A percentile compares a stretch with the other conserved stretches of the same genome.
Conservation (phyloP, 179 eudicot species). For the Camellia oleifera region DNA sequence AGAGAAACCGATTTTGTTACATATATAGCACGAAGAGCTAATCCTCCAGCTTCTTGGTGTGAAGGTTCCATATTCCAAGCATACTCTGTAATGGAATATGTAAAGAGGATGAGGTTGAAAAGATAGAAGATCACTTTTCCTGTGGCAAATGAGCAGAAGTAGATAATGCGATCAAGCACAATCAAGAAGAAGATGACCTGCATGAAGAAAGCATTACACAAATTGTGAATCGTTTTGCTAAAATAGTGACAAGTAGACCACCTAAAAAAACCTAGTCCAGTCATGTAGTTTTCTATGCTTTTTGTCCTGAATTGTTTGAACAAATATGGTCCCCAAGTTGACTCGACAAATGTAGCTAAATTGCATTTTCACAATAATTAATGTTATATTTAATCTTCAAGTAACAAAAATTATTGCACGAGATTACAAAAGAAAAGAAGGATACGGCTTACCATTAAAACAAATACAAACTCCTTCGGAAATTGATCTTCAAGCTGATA, state of each 20-base stretch:
- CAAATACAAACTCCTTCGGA: slow-evolving; percentile 88
- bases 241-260: too few relatives aligned
- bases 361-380: neutral
- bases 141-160: slow-evolving; percentile 94
- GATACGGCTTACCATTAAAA: slow-evolving; percentile 65
- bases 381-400: neutral
- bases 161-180: slow-evolving; percentile 95
- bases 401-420: neutral
- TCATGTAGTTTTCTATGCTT: neutral
- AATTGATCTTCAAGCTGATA: slow-evolving; percentile 99
- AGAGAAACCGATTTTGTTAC: slow-evolving; percentile 86
- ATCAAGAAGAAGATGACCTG: slow-evolving; percentile 97
- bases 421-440: neutral
- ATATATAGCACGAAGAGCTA: slow-evolving; percentile 90
- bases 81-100: slow-evolving; percentile 82
- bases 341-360: neutral
- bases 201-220: slow-evolving; percentile 30
- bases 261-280: too few relatives aligned
- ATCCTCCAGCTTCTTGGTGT: slow-evolving; percentile 60
- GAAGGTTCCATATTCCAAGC: slow-evolving; percentile 91
- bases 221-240: neutral
- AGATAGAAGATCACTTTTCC: slow-evolving; percentile 89
- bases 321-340: neutral
- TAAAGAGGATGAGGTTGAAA: slow-evolving; percentile 81
- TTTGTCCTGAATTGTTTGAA: neutral